Evolutionary conservation across 257 asterid species (phyloP).

Genomic region (Salvia splendens): DNA sequence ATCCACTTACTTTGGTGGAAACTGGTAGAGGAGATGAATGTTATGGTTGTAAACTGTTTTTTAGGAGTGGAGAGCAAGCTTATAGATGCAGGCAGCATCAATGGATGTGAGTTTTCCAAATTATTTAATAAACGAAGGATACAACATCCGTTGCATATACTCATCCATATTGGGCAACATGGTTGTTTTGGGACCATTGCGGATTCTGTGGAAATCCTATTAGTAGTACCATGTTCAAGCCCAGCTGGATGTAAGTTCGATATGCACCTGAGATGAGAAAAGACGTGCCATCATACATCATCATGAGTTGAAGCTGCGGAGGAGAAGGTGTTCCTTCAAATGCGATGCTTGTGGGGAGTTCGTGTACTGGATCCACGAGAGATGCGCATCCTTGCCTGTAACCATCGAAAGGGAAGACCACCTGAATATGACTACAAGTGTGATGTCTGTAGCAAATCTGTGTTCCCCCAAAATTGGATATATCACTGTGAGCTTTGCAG

Average conservation of each 20-base stretch:
- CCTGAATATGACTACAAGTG: too few relatives aligned
- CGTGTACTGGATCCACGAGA: background rate
- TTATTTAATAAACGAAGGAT: background rate
- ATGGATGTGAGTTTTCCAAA: background rate
- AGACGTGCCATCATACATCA: background rate
- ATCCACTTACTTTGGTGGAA: too few relatives aligned
- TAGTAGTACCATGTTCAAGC: background rate
- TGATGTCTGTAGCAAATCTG: background rate
- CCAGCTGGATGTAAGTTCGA: background rate
- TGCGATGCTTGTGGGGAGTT: conserved; percentile 13
- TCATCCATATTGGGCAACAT: background rate
- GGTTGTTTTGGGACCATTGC: too few relatives aligned
- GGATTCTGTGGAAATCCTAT: too few relatives aligned
- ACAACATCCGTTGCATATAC: background rate
- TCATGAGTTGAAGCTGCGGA: background rate
- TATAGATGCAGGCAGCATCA: conserved; percentile 6
- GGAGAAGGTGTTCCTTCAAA: background rate
- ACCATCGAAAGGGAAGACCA: background rate
- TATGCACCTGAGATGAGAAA: background rate
- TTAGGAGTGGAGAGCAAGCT: background rate
- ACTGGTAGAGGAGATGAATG: too few relatives aligned
- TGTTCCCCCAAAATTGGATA: background rate
- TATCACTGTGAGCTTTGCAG: background rate
- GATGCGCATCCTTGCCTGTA: background rate
- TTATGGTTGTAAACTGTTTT: background rate